A percentile compares a stretch with the other conserved stretches of the same genome.
Conservation (phyloP, 768 basidiomycete species). For the Lanmaoa pseudosensibilis region DNA sequence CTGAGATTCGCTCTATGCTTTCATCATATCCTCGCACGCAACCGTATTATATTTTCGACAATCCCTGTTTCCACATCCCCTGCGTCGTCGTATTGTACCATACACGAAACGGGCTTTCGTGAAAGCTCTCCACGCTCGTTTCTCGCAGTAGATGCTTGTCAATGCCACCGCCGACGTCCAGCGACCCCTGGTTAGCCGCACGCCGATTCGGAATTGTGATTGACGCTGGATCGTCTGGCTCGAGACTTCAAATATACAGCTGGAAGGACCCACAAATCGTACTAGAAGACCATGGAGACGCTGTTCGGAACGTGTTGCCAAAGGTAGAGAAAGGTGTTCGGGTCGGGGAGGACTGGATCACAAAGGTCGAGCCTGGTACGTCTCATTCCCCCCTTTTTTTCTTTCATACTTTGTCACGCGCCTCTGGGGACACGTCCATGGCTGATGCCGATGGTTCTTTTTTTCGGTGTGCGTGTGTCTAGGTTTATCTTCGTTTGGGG, state of each 20-base stretch:
- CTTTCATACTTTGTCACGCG: background rate
- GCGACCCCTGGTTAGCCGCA: conserved; percentile 73
- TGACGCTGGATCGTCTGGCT: conserved; percentile 98
- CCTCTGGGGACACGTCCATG: background rate
- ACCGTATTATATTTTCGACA: background rate
- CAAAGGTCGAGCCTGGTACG: conserved; percentile 92
- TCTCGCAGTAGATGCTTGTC: conserved; percentile 25
- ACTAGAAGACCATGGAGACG: conserved; percentile 49
- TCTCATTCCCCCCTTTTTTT: conserved; percentile 1
- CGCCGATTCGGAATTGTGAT: conserved; percentile 93
- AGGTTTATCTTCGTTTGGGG: conserved; percentile 87
- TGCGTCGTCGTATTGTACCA: conserved; percentile 2
- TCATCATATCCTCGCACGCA: background rate
- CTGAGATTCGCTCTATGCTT: background rate
- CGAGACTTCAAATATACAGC: conserved; percentile 93
- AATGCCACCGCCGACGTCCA: conserved; percentile 73
- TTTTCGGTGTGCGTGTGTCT: background rate
- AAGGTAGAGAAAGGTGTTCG: conserved; percentile 90
- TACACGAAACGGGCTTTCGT: conserved; percentile 15
- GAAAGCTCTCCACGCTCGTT: conserved; percentile 25
- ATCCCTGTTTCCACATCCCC: background rate
- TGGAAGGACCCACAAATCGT: conserved; percentile 82
- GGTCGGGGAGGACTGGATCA: conserved; percentile 79
- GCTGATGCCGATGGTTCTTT: background rate
- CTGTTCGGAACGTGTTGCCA: conserved; percentile 60